These are phyloP conservation scores for Hypoxylon trugodes DNA, from an alignment of 495 filamentous ascomycete species.

Conservation along the genomic window DNA sequence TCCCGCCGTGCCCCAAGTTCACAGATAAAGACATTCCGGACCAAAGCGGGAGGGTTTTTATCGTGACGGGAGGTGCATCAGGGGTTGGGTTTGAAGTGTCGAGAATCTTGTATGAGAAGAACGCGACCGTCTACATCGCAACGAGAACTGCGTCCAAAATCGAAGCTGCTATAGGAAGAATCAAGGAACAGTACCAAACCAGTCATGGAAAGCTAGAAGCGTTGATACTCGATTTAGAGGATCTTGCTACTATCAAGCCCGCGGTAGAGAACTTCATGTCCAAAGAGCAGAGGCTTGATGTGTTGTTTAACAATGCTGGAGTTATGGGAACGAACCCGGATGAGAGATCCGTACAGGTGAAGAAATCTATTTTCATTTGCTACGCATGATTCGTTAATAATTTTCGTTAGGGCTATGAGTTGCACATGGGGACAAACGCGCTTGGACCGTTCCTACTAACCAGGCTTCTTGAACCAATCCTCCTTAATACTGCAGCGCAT, in stretches of 20 bases:
- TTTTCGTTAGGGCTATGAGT: constrained; percentile 44
- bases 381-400: not conserved
- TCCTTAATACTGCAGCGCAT: constrained; percentile 27
- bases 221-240: constrained; percentile 27
- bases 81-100: constrained; percentile 57
- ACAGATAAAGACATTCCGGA: constrained; percentile 36
- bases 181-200: constrained; percentile 22
- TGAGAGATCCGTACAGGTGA: constrained; percentile 29
- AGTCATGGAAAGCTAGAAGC: constrained; percentile 26
- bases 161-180: constrained; percentile 21
- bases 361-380: not conserved
- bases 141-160: constrained; percentile 47
- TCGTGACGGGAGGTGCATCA: constrained; percentile 58
- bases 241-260: not conserved
- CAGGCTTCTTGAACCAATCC: constrained; percentile 53
- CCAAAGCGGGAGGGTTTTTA: constrained; percentile 41
- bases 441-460: constrained; percentile 53
- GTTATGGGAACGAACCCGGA: constrained; percentile 45
- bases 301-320: constrained; percentile 49
- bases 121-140: constrained; percentile 62
- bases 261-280: constrained; percentile 25
- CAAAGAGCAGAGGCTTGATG: constrained; percentile 33
- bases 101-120: constrained; percentile 50
- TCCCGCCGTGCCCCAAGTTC: constrained; percentile 42
- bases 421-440: constrained; percentile 53